These are phyloP conservation scores for Wallacemonas sp. DNA, from an alignment of 208 protist species.

Conservation along the genomic window DNA sequence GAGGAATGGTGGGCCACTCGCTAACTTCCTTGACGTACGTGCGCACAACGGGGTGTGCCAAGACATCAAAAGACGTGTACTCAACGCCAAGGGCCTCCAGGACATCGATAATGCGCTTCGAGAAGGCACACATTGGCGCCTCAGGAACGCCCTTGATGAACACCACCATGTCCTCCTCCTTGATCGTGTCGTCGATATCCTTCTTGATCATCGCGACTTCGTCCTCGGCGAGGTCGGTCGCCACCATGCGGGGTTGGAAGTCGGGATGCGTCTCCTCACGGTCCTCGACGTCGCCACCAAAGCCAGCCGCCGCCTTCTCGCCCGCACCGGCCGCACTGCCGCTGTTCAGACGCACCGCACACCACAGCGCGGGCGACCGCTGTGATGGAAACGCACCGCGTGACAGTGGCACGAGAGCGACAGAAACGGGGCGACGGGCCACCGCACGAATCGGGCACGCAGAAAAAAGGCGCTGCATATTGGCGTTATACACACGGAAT, in stretches of 20 bases:
- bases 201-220: slow-evolving; percentile 88
- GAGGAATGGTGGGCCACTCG: slow-evolving; percentile 97
- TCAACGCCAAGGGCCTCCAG: slow-evolving; percentile 91
- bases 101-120: slow-evolving; percentile 90
- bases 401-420: background rate
- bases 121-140: slow-evolving; percentile 96
- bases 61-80: slow-evolving; percentile 94
- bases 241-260: slow-evolving; percentile 80
- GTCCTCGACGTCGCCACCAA: slow-evolving; percentile 66
- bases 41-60: slow-evolving; percentile 90
- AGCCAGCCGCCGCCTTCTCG: background rate
- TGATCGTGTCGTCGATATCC: slow-evolving; percentile 88
- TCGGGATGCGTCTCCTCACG: slow-evolving; percentile 83
- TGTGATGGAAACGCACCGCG: too few species aligned
- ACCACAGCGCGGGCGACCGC: background rate
- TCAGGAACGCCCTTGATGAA: slow-evolving; percentile 98
- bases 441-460: background rate
- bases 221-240: slow-evolving; percentile 66
- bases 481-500: background rate
- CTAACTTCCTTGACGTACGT: slow-evolving; percentile 95
- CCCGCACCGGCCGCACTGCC: background rate
- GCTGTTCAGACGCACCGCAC: slow-evolving; percentile 2
- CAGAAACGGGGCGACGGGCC: background rate
- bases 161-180: slow-evolving; percentile 89
- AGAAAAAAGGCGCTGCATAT: background rate